These are phyloP conservation scores for Aspergillus fischeri DNA, from an alignment of 2,329 filamentous ascomycete species.

Conservation along the genomic window DNA sequence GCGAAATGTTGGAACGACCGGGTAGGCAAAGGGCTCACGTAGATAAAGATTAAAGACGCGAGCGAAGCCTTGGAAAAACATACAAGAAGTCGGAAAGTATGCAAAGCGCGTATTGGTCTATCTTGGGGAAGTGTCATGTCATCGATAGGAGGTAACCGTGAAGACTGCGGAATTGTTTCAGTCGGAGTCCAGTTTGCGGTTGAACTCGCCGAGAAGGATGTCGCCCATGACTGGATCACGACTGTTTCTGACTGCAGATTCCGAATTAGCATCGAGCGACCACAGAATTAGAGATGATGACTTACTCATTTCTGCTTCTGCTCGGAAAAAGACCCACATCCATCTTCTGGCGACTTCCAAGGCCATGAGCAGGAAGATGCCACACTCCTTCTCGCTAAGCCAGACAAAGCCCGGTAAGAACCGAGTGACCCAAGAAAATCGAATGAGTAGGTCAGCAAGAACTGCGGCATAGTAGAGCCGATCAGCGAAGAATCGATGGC, in stretches of 20 bases:
- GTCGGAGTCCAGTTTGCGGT: slow-evolving; percentile 62
- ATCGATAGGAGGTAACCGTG: slow-evolving; percentile 8
- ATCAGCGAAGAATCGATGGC: slow-evolving; percentile 67
- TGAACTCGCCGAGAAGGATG: slow-evolving; percentile 70
- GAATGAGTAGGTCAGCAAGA: slow-evolving; percentile 69
- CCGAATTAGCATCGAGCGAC: slow-evolving; percentile 6
- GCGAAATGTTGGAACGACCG: not conserved
- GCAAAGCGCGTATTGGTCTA: slow-evolving; percentile 14
- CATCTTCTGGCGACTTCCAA: slow-evolving; percentile 84
- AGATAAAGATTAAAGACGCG: not conserved
- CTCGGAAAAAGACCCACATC: slow-evolving; percentile 95
- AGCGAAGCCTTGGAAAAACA: not conserved
- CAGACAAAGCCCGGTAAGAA: slow-evolving; percentile 77
- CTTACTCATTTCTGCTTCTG: slow-evolving; percentile 88
- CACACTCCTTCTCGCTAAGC: slow-evolving; percentile 80
- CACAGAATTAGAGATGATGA: slow-evolving; percentile 16
- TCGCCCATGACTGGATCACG: slow-evolving; percentile 60
- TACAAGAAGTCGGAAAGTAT: slow-evolving; percentile 6
- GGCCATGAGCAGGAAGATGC: slow-evolving; percentile 81
- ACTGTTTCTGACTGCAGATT: slow-evolving; percentile 47
- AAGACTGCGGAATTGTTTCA: slow-evolving; percentile 18
- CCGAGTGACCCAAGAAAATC: slow-evolving; percentile 90
- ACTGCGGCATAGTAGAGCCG: slow-evolving; percentile 81
- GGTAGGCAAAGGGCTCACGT: not conserved
- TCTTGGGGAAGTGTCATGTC: slow-evolving; percentile 15